Base-by-base conservation (phyloP, 352 stramenopile species). In the Thraustotheca clavata region DNA sequence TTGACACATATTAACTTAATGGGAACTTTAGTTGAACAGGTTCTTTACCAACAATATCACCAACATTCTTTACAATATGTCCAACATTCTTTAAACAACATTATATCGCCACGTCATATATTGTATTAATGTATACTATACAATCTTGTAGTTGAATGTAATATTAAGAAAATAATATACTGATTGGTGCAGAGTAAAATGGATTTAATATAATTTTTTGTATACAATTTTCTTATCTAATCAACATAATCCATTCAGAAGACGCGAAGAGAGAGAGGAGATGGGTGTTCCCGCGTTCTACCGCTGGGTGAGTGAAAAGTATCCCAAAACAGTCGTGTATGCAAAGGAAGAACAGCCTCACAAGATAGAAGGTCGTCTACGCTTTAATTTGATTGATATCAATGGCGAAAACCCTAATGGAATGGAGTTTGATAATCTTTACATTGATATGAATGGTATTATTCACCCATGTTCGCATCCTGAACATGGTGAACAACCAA, bases 401-500 rank as follows among this genome's bases (percentile, higher is more conserved):
- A 80, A 79, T 0, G 75, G 76, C 14, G 89, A 95, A 18, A 99
- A 97, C 74, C 92, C 92, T 3, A 98, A 97, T 41, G 87, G 83
- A 61, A 94, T 97, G 48, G 89, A 97, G 66, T 95, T 97, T 46
- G 96, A 99, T 77, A 99, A 99, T 76, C 80, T 99, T 41, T 99
- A 99, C 69, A 87, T 99, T 33, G 97, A 99, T 73, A 99, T 99
- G 96, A 99, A 99, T 75, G 97, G 97, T 3, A 97, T 99, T 52
- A 99, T 99, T 73, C 97, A 99, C 73, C 96, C 96, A 22, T 99
- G 97, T 72, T 94, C 92, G 4, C 97, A 99, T 76, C 95, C 96
- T 20, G 96, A 99, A 76, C 80, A 86, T 57, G 83, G 81, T 34
- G 83, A 91, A 41, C 72, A 80, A 54, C 96, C 96, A 3, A 87